Percentiles rank a stretch among this genome's conserved stretches.
phyloP scores from a whole-genome alignment of 345 rosid species.

The Eutrema heterophyllum region DNA sequence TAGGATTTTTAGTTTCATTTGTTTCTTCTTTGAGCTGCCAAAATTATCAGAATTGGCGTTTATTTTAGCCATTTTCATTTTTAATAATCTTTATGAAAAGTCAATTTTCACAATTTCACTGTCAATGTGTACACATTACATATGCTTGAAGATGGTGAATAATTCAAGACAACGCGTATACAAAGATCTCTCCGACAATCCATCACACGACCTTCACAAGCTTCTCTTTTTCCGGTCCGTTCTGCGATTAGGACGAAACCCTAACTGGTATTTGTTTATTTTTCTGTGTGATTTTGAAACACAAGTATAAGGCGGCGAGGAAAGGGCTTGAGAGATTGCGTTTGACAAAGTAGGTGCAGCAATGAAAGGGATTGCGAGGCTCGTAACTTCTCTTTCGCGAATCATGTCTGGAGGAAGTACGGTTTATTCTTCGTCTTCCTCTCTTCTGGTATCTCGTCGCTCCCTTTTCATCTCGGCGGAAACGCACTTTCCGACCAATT shows the following conservation, averaged over 20 bases:
- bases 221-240: not conserved
- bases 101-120: not conserved
- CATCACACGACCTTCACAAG: not conserved
- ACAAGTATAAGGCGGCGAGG: not conserved
- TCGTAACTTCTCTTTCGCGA: constrained; percentile 18
- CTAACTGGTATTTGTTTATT: not conserved
- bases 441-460: constrained; percentile 32
- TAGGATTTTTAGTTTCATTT: not conserved
- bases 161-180: not conserved
- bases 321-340: not conserved
- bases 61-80: not conserved
- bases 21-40: not conserved
- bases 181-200: not conserved
- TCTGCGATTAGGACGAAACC: not conserved
- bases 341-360: not conserved
- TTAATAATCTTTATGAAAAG: not conserved
- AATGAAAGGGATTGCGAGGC: constrained; percentile 29
- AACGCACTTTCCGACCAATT: constrained; percentile 19
- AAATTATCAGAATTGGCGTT: not conserved
- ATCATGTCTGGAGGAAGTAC: not conserved
- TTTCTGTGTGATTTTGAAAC: not conserved
- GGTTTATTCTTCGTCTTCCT: constrained; percentile 3
- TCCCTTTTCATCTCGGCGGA: constrained; percentile 27
- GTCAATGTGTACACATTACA: not conserved
- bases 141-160: not conserved